phyloP scores from a whole-genome alignment of 352 stramenopile species.

The Phytopythium oedochilum region DNA sequence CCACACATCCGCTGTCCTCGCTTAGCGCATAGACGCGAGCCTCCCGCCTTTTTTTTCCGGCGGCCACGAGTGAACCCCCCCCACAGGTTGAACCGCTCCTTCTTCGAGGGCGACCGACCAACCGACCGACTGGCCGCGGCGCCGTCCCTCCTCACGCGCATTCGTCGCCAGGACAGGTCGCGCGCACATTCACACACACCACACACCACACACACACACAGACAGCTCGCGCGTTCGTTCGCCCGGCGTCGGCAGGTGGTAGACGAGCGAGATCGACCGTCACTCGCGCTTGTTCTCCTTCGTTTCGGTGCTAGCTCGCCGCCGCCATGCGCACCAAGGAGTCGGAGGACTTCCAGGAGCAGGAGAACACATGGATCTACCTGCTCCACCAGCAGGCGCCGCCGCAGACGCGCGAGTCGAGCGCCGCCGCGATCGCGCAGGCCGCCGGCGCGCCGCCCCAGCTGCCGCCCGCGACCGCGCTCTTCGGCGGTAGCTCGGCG shows the following conservation, averaged over 20 bases:
- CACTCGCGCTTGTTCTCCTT: not conserved
- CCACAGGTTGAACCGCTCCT: too few relatives aligned
- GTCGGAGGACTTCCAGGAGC: constrained; percentile 35
- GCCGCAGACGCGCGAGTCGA: constrained; percentile 20
- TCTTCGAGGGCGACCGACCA: too few relatives aligned
- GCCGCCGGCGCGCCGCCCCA: constrained; percentile 7
- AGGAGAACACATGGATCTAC: constrained; percentile 53
- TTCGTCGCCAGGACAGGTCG: not conserved
- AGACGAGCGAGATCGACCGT: not conserved
- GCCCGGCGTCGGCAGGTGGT: not conserved
- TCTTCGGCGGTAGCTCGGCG: constrained; percentile 1
- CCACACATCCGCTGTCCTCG: too few relatives aligned
- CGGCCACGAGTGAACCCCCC: too few relatives aligned
- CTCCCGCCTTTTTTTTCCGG: too few relatives aligned
- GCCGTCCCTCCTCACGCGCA: not conserved
- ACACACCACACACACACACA: too few relatives aligned
- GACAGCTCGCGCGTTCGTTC: too few relatives aligned
- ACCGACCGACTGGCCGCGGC: too few relatives aligned
- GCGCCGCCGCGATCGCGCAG: constrained; percentile 6
- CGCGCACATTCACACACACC: too few relatives aligned
- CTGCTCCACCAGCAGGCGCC: constrained; percentile 46
- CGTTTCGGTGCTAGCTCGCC: not conserved
- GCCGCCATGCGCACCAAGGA: constrained; percentile 40
- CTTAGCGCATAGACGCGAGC: too few relatives aligned
- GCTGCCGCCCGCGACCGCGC: constrained; percentile 1